A percentile compares a stretch with the other conserved stretches of the same genome.
Conservation (phyloP, 2,329 filamentous ascomycete genomes). For the Myriosclerotinia scirpicola region DNA sequence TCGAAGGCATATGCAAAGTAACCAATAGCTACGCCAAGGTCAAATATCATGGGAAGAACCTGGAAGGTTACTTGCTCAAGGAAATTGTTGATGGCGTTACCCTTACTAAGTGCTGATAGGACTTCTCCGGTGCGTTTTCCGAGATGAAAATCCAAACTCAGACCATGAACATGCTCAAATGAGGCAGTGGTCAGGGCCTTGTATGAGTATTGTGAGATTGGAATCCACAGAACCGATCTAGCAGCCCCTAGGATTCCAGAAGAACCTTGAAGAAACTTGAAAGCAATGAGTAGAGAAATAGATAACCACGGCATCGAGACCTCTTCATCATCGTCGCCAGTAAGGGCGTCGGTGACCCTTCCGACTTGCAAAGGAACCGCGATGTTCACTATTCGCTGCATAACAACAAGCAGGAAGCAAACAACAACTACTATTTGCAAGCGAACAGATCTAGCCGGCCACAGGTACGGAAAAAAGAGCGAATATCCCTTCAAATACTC, state of each 20-base stretch:
- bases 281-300: constrained; percentile 74
- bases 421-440: constrained; percentile 77
- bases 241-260: constrained; percentile 84
- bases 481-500: constrained; percentile 92
- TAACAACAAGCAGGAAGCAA: constrained; percentile 77
- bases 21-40: constrained; percentile 79
- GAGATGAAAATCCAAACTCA: constrained; percentile 94
- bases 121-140: constrained; percentile 97
- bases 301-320: constrained; percentile 64
- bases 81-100: constrained; percentile 93
- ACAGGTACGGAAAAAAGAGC: constrained; percentile 93
- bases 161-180: constrained; percentile 94
- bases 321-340: constrained; percentile 51
- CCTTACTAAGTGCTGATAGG: constrained; percentile 91
- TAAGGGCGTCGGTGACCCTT: constrained; percentile 72
- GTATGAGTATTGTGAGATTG: constrained; percentile 95
- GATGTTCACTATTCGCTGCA: constrained; percentile 83
- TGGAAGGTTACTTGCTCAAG: constrained; percentile 96
- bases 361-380: constrained; percentile 82
- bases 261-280: constrained; percentile 80
- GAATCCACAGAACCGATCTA: constrained; percentile 88
- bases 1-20: constrained; percentile 81
- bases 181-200: constrained; percentile 89
- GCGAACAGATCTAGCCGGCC: constrained; percentile 77
- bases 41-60: constrained; percentile 90